These are phyloP conservation scores for Calonectria henricotiae DNA, from an alignment of 2,329 filamentous ascomycete genomes.

Conservation along the genomic window DNA sequence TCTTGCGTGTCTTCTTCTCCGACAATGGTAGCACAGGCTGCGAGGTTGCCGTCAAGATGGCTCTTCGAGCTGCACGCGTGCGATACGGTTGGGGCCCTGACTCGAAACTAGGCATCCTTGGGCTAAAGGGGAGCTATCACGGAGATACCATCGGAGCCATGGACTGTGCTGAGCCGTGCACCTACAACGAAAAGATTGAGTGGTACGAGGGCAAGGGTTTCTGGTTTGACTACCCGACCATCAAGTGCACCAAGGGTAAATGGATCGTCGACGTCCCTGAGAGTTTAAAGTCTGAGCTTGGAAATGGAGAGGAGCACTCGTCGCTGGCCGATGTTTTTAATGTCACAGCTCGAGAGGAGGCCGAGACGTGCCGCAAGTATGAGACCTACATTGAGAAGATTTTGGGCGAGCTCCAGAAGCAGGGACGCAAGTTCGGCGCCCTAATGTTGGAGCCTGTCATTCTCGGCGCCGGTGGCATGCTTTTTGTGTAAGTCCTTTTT, in stretches of 20 bases:
- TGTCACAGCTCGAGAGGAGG: constrained; percentile 64
- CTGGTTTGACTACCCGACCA: constrained; percentile 86
- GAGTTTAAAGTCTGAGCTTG: constrained; percentile 65
- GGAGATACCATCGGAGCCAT: constrained; percentile 92
- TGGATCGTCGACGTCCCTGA: constrained; percentile 77
- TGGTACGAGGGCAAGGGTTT: constrained; percentile 87
- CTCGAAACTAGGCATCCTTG: constrained; percentile 77
- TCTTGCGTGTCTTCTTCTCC: constrained; percentile 84
- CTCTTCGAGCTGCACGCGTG: constrained; percentile 76
- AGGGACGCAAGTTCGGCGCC: constrained; percentile 81
- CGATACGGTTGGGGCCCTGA: constrained; percentile 77
- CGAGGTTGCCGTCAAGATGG: constrained; percentile 92
- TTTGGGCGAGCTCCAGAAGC: constrained; percentile 67
- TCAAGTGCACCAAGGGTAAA: constrained; percentile 76
- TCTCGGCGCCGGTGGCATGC: constrained; percentile 88
- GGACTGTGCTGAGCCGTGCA: constrained; percentile 85
- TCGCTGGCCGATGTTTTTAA: constrained; percentile 75
- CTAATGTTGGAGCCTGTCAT: constrained; percentile 87
- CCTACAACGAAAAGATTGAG: constrained; percentile 87
- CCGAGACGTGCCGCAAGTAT: constrained; percentile 69
- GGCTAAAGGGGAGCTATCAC: constrained; percentile 86
- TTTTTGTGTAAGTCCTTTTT: constrained; percentile 75
- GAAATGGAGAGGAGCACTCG: constrained; percentile 61
- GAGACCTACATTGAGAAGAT: constrained; percentile 71
- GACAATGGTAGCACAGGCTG: constrained; percentile 89